Evolutionary conservation across 768 basidiomycete genomes (phyloP).

Genomic region (Hirschioporus abietinus): DNA sequence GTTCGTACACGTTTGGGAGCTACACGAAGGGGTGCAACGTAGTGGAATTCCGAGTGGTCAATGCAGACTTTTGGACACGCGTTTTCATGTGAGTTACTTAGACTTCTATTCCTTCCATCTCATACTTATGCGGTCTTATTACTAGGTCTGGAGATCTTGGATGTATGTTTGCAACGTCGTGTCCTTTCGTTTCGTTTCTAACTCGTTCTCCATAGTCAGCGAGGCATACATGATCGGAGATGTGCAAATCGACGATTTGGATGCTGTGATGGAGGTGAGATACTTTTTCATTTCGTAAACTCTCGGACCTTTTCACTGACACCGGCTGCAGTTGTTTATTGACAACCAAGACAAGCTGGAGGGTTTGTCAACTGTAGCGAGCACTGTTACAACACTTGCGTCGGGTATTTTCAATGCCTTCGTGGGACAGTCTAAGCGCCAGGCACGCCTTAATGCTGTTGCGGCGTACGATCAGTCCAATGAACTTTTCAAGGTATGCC

Average conservation of each 20-base stretch:
- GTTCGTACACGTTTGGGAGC: slow-evolving; percentile 7
- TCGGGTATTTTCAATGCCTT: slow-evolving; percentile 52
- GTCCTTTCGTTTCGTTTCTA: background rate
- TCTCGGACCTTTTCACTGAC: background rate
- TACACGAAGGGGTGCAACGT: slow-evolving; percentile 56
- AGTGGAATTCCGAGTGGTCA: slow-evolving; percentile 51
- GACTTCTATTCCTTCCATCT: slow-evolving; percentile 1
- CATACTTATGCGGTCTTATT: slow-evolving; percentile 27
- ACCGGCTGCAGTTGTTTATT: background rate
- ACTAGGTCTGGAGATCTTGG: slow-evolving; percentile 10
- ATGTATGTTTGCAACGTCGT: slow-evolving; percentile 24
- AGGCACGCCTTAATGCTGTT: slow-evolving; percentile 70
- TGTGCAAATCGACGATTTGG: slow-evolving; percentile 53
- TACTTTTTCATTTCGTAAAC: background rate
- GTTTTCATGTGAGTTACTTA: slow-evolving; percentile 45
- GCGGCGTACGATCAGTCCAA: slow-evolving; percentile 94
- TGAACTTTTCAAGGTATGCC: slow-evolving; percentile 66
- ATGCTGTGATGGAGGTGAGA: slow-evolving; percentile 56
- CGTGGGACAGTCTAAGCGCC: slow-evolving; percentile 66
- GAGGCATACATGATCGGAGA: slow-evolving; percentile 74
- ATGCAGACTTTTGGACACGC: slow-evolving; percentile 64
- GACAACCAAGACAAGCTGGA: slow-evolving; percentile 40
- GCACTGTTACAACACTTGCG: slow-evolving; percentile 18
- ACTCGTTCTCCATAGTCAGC: slow-evolving; percentile 42
- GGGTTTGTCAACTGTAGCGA: slow-evolving; percentile 24